Conservation (phyloP, 1,139 yeast species). For the Ogataea hybrid region DNA sequence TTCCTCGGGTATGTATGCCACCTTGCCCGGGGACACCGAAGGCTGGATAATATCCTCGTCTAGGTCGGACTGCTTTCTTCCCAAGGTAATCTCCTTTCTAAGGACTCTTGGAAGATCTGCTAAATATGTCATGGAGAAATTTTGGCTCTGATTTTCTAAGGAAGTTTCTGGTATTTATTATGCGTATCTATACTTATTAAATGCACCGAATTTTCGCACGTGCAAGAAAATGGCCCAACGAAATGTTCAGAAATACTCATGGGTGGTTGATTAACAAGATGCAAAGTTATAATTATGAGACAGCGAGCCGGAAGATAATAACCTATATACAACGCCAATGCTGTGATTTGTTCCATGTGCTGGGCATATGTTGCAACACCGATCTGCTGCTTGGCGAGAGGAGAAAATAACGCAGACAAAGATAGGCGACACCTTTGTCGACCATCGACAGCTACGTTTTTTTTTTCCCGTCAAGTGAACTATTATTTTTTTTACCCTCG, state of each 20-base stretch:
- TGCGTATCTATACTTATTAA: not conserved
- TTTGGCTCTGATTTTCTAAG: not conserved
- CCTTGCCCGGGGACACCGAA: slow-evolving; percentile 22
- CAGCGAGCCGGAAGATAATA: too few species aligned
- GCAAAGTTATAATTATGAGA: too few species aligned
- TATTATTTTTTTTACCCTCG: too few species aligned
- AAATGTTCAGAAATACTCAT: not conserved
- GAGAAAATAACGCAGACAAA: not conserved
- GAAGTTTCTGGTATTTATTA: not conserved
- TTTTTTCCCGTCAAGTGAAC: not conserved
- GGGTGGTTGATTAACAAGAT: too few species aligned
- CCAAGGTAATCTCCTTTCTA: slow-evolving; percentile 40
- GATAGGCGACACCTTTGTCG: slow-evolving; percentile 7
- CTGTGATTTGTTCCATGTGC: too few species aligned
- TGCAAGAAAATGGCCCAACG: slow-evolving; percentile 1
- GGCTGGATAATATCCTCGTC: slow-evolving; percentile 21
- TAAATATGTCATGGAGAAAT: slow-evolving; percentile 37
- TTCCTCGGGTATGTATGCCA: slow-evolving; percentile 23
- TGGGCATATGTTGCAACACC: too few species aligned
- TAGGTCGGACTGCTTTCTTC: slow-evolving; percentile 26
- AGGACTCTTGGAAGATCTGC: slow-evolving; percentile 52
- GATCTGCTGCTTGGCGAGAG: too few species aligned
- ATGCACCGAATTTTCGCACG: slow-evolving; percentile 3
- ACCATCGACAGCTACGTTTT: slow-evolving; percentile 2
- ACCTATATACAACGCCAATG: too few species aligned